These are phyloP conservation scores for Lolium rigidum DNA, from an alignment of 176 grass and related monocot genomes.

Conservation along the genomic window DNA sequence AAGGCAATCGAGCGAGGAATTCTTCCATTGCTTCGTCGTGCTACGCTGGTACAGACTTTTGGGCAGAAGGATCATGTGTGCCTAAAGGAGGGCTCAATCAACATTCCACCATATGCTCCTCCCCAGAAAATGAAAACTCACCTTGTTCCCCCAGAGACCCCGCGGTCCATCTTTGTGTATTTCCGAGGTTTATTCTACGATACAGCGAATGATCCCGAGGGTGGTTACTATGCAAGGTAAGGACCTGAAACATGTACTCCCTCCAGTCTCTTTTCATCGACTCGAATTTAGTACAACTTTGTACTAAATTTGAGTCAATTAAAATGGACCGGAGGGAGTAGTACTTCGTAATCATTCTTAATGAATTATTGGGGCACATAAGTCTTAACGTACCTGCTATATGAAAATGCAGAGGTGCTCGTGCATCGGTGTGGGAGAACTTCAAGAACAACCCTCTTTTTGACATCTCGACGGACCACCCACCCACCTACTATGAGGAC, in stretches of 20 bases:
- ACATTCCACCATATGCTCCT: slow-evolving; percentile 76
- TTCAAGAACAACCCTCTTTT: slow-evolving; percentile 83
- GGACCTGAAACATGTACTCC: background rate
- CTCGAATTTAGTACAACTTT: no score
- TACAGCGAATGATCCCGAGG: slow-evolving; percentile 66
- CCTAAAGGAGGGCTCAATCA: slow-evolving; percentile 70
- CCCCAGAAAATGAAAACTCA: slow-evolving; percentile 75
- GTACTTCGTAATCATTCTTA: background rate
- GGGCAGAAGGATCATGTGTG: slow-evolving; percentile 80
- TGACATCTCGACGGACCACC: slow-evolving; percentile 74
- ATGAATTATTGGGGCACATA: slow-evolving; percentile 3
- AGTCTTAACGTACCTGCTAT: slow-evolving; percentile 27
- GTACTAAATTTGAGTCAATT: no score
- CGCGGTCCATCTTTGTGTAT: slow-evolving; percentile 73
- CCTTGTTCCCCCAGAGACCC: slow-evolving; percentile 60
- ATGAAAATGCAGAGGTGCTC: slow-evolving; percentile 59
- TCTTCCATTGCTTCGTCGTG: slow-evolving; percentile 67
- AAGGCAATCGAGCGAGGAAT: slow-evolving; percentile 65
- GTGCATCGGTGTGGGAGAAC: slow-evolving; percentile 71
- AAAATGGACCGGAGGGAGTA: no score
- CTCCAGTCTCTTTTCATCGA: no score
- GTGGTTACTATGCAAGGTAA: slow-evolving; percentile 76
- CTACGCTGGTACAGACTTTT: slow-evolving; percentile 68
- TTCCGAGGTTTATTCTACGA: slow-evolving; percentile 72
- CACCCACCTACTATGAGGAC: slow-evolving; percentile 75